Evolutionary conservation across 352 stramenopile genomes (phyloP).

Genomic region (Phytophthora tubulina): DNA sequence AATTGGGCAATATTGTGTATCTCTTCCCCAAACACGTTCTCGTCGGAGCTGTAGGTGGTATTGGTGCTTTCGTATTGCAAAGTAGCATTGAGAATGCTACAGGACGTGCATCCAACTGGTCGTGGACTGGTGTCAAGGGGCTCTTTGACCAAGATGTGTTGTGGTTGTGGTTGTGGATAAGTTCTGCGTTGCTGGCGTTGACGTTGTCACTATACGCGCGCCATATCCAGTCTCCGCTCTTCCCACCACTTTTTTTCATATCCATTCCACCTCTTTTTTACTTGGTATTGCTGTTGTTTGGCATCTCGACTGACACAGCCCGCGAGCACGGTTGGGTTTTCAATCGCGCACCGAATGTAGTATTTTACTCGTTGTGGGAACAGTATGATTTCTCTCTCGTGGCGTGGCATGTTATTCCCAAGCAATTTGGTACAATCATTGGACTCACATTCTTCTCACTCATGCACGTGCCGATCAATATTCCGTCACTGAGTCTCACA

Average conservation of each 20-base stretch:
- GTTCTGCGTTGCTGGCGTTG: constrained; percentile 61
- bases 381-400: constrained; percentile 77
- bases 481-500: constrained; percentile 89
- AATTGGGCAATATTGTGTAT: constrained; percentile 93
- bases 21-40: constrained; percentile 96
- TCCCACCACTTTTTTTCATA: constrained; percentile 86
- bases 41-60: constrained; percentile 95
- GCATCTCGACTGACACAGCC: constrained; percentile 68
- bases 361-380: constrained; percentile 81
- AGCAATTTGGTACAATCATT: constrained; percentile 82
- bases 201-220: constrained; percentile 64
- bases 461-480: constrained; percentile 97
- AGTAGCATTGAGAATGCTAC: constrained; percentile 91
- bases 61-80: constrained; percentile 89
- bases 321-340: constrained; percentile 83
- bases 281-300: constrained; percentile 57
- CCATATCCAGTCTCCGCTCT: constrained; percentile 67
- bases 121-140: constrained; percentile 51
- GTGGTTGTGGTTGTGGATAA: constrained; percentile 84
- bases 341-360: constrained; percentile 65
- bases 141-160: constrained; percentile 61
- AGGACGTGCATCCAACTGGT: constrained; percentile 71
- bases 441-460: constrained; percentile 93
- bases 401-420: constrained; percentile 77
- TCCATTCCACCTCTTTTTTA: constrained; percentile 86